These are phyloP conservation scores for Colletotrichum spaethianum DNA, from an alignment of 2,329 filamentous ascomycete genomes.

Conservation along the genomic window DNA sequence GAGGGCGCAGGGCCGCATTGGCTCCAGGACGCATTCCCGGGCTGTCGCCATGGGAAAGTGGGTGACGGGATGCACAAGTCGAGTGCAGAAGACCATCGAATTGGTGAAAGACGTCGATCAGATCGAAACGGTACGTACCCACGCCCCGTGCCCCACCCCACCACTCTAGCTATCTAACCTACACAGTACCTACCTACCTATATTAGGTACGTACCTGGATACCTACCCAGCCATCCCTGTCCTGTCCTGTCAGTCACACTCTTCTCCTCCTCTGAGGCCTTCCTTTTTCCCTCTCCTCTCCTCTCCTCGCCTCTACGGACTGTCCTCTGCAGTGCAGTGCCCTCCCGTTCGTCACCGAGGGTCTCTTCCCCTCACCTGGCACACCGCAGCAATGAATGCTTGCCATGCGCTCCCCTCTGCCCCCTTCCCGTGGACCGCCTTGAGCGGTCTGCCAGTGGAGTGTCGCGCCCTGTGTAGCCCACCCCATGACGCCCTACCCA, in stretches of 20 bases:
- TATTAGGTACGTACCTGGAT: too few relatives aligned
- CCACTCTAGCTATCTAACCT: too few relatives aligned
- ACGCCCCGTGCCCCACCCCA: neutral
- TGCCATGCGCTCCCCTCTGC: neutral
- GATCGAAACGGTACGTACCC: neutral
- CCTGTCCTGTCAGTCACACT: too few relatives aligned
- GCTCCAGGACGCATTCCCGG: neutral
- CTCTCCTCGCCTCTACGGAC: too few relatives aligned
- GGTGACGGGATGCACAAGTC: slow-evolving; percentile 27
- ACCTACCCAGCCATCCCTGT: too few relatives aligned
- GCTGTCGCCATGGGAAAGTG: slow-evolving; percentile 32
- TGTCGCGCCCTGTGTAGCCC: slow-evolving; percentile 9
- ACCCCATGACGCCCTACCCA: slow-evolving; percentile 1
- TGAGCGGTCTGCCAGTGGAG: slow-evolving; percentile 8
- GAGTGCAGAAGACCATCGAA: neutral
- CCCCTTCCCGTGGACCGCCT: neutral
- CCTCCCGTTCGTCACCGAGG: too few relatives aligned
- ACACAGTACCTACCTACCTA: too few relatives aligned
- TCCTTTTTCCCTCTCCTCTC: neutral
- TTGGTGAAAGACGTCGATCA: neutral
- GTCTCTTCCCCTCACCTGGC: too few relatives aligned
- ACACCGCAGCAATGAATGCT: too few relatives aligned
- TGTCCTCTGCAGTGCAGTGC: too few relatives aligned
- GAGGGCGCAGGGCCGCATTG: neutral
- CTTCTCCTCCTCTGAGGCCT: neutral